phyloP scores from a whole-genome alignment of 228 moss, liverwort and hornwort species.

The Sphagnum fallax region DNA sequence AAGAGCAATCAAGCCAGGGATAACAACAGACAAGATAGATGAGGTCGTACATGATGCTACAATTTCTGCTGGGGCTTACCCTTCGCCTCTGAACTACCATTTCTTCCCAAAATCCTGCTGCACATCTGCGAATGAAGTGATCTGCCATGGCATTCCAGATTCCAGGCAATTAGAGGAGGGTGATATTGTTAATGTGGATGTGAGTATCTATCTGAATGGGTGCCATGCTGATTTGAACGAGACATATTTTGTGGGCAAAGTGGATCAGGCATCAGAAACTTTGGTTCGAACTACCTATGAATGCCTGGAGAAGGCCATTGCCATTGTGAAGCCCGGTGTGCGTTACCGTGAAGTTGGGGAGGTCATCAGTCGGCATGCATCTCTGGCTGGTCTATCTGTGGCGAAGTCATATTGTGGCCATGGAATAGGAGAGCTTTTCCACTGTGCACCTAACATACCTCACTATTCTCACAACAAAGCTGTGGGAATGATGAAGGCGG shows the following conservation, averaged over 20 bases:
- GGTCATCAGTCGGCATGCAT: conserved; percentile 78
- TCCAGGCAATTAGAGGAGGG: conserved; percentile 90
- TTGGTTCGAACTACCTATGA: conserved; percentile 89
- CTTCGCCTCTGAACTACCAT: conserved; percentile 96
- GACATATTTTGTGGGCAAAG: conserved; percentile 86
- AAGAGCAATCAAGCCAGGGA: conserved; percentile 79
- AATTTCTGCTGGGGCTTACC: conserved; percentile 81
- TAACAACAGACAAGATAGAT: conserved; percentile 92
- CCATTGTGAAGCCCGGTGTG: conserved; percentile 92
- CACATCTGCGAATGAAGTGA: conserved; percentile 95
- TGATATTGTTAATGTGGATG: conserved; percentile 88
- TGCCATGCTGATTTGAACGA: conserved; percentile 97
- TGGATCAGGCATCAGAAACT: conserved; percentile 67
- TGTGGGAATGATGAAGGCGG: conserved; percentile 98
- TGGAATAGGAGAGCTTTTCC: conserved; percentile 97
- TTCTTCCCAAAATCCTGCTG: conserved; percentile 95
- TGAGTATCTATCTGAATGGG: conserved; percentile 70
- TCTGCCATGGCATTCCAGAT: conserved; percentile 98
- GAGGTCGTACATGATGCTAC: conserved; percentile 85
- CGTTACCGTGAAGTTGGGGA: conserved; percentile 96
- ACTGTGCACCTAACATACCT: conserved; percentile 96
- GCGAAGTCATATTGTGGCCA: conserved; percentile 94
- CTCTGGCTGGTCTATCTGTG: conserved; percentile 81
- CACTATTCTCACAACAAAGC: conserved; percentile 97
- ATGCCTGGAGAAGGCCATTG: conserved; percentile 85